Evolutionary conservation across 768 basidiomycete genomes (phyloP), one percentile per base, ranked within the genome.

Genomic region (Boletus rubescentipes): DNA sequence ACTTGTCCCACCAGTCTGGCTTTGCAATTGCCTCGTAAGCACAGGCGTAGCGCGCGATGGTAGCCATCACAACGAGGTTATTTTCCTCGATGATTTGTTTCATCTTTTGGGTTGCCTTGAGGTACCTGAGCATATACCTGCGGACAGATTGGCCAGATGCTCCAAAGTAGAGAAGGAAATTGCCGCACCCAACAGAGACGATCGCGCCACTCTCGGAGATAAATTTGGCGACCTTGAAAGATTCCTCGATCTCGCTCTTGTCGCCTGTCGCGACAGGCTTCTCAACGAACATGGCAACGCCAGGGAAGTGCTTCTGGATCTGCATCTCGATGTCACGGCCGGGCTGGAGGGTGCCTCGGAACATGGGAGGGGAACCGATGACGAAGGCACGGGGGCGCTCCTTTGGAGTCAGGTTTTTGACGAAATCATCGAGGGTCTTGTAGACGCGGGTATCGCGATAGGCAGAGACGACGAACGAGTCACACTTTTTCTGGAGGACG

Each of bases 1-100:
- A 83, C 73, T 93, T 94, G 77, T 93, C 86, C 93, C 93, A 95
- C 93, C 93, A 95, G 58, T 93, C 89, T 4, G 80, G 81, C 71
- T 93, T 92, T 11, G 81, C 80, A 53, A 90, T 91, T 21, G 81
- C 72, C 68, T 89, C 82, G 63, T 93, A 95, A 37, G 91, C 91
- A 64, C 87, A 87, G 11, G 92, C 93, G 73, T 98, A 99, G 54
- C 96, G 88, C 9, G 94, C 95, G 61, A 95, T 86, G 34, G 96
- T 98, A 42, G 88, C 81, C 95, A 98, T 98, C 47, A 99, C 94
- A 20, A 88, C 89, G 54, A 99, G 79, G 66, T 92, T 83, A 70
- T 98, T 98, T 58, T 96, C 93, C 66, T 91, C 78, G 68, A 99
- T 90, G 70, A 98, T 94, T 56, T 88, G 82, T 75, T 96, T 95